Evolutionary conservation across 2,329 filamentous ascomycete species (phyloP).

Genomic region (Ilyonectria sp.): DNA sequence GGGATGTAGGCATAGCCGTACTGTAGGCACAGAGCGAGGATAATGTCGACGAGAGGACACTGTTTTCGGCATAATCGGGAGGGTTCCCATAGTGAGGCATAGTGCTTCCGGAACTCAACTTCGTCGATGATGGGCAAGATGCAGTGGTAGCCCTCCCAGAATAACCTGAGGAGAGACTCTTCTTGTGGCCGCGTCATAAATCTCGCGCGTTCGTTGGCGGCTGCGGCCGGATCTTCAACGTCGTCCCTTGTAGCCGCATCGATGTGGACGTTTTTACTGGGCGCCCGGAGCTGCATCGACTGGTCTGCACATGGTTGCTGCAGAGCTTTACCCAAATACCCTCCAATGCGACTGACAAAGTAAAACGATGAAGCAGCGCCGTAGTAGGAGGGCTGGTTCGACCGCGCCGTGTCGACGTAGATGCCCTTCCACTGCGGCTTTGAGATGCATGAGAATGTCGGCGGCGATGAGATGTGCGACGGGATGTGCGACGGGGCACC

Average conservation of each 20-base stretch:
- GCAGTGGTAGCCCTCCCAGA: constrained; percentile 62
- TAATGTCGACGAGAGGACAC: constrained; percentile 67
- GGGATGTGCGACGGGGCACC: neutral
- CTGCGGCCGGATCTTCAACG: neutral
- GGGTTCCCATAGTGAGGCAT: constrained; percentile 57
- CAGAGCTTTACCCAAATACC: constrained; percentile 53
- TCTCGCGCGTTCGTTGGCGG: neutral
- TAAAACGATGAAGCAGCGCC: constrained; percentile 62
- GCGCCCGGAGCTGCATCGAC: constrained; percentile 34
- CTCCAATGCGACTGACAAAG: constrained; percentile 60
- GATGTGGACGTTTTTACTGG: constrained; percentile 27
- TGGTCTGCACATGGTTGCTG: constrained; percentile 45
- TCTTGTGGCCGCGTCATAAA: constrained; percentile 58
- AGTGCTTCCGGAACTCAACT: constrained; percentile 59
- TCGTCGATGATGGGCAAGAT: constrained; percentile 60
- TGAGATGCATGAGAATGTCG: constrained; percentile 13
- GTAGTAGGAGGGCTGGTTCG: constrained; percentile 57
- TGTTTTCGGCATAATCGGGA: constrained; percentile 52
- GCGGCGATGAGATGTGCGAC: neutral
- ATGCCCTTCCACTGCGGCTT: constrained; percentile 51
- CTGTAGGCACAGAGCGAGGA: constrained; percentile 67
- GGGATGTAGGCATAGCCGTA: constrained; percentile 53
- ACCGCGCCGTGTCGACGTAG: constrained; percentile 53
- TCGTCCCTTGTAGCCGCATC: neutral
- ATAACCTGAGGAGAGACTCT: constrained; percentile 62